Evolutionary conservation across 192 early-diverging fungal genomes (phyloP).

Genomic region (Physocladia obscura): DNA sequence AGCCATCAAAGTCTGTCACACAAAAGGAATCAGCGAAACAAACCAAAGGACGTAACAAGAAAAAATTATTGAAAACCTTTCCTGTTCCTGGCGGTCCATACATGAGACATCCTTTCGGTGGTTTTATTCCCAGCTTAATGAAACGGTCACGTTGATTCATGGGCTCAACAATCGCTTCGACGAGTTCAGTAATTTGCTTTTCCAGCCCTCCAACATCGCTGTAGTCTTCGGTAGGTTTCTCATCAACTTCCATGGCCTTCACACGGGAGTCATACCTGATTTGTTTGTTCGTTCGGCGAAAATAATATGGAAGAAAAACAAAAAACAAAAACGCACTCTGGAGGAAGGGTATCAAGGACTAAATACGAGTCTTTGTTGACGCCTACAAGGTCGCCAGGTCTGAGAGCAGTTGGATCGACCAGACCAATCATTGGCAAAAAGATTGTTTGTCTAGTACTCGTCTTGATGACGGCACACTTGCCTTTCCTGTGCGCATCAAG

Average conservation of each 20-base stretch:
- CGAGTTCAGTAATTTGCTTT: constrained; percentile 96
- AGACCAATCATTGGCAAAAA: constrained; percentile 97
- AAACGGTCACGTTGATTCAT: constrained; percentile 97
- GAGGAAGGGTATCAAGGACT: constrained; percentile 91
- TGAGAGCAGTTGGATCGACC: constrained; percentile 83
- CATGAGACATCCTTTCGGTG: constrained; percentile 95
- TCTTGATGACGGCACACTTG: constrained; percentile 96
- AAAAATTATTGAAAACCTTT: constrained; percentile 45
- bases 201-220: constrained; percentile 91
- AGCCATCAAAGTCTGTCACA: constrained; percentile 76
- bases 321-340: constrained; percentile 65
- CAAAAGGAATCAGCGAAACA: not conserved
- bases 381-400: constrained; percentile 95
- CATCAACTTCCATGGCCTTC: constrained; percentile 99
- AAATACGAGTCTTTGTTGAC: constrained; percentile 98
- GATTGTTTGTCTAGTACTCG: constrained; percentile 91
- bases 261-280: constrained; percentile 89
- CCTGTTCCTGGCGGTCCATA: constrained; percentile 98
- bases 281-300: constrained; percentile 26
- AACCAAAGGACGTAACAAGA: not conserved
- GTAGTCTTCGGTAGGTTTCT: constrained; percentile 97
- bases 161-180: constrained; percentile 96
- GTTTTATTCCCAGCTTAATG: constrained; percentile 90
- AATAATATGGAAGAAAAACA: no score
- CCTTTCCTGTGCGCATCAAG: constrained; percentile 90